phyloP scores from a whole-genome alignment of 2,329 filamentous ascomycete genomes.

The Shiraia sp. region DNA sequence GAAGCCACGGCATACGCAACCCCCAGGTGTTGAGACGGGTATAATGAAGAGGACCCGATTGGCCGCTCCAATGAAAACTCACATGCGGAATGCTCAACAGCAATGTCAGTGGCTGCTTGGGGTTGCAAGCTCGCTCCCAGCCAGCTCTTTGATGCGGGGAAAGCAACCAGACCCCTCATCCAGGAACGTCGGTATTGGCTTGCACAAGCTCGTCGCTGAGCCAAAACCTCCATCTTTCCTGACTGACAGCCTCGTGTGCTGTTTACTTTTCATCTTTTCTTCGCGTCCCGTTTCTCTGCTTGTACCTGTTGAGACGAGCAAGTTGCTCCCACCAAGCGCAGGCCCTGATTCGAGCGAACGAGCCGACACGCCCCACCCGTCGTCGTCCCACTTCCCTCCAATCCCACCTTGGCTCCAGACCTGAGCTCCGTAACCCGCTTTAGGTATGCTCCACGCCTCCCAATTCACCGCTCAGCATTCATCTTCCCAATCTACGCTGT shows the following conservation, averaged over 20 bases:
- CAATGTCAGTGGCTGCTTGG: conserved; percentile 17
- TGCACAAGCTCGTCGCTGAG: conserved; percentile 8
- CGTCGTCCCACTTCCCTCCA: too few species aligned
- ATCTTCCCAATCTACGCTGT: conserved; percentile 5
- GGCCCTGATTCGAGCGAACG: background rate
- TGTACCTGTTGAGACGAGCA: background rate
- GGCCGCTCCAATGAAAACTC: conserved; percentile 12
- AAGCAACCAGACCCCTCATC: conserved; percentile 26
- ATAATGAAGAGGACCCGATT: conserved; percentile 18
- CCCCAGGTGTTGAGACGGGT: conserved; percentile 1
- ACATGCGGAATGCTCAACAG: conserved; percentile 1
- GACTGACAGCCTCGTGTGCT: conserved; percentile 13
- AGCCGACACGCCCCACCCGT: conserved; percentile 9
- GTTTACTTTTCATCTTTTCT: conserved; percentile 1
- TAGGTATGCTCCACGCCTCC: conserved; percentile 13
- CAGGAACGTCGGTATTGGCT: conserved; percentile 22
- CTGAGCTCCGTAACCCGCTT: conserved; percentile 2
- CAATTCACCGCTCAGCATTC: conserved; percentile 6
- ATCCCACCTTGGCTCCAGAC: conserved; percentile 8
- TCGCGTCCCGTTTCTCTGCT: conserved; percentile 1
- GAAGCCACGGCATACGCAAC: conserved; percentile 2
- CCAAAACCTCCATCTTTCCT: conserved; percentile 13
- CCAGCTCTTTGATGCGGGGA: conserved; percentile 30
- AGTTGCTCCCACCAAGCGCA: background rate
- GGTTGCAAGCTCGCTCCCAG: conserved; percentile 7